Evolutionary conservation across 2,329 filamentous ascomycete species (phyloP), one percentile per base, ranked within the genome.

Genomic region (Pseudogymnoascus sp.): DNA sequence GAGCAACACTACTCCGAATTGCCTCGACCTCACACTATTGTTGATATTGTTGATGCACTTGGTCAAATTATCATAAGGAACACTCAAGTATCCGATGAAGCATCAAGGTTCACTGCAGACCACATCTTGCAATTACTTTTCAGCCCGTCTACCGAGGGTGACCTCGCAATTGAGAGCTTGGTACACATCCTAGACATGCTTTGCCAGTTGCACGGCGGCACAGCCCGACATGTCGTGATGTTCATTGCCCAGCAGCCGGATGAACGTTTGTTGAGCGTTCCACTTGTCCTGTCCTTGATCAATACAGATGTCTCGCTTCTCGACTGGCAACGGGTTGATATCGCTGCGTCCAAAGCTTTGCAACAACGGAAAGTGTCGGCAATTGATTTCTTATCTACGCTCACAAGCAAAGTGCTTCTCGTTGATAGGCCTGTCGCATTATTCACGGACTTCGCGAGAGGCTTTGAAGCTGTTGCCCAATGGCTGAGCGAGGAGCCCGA

Each of bases 401-500:
- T 97, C 45, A 79, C 96, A 65, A 88, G 94, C 66, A 83, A 90
- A 45, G 84, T 92, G 0, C 77, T 97, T 7, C 82, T 96, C 59
- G 89, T 85, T 67, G 89, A 92, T 58, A 85, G 87, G 48, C 90
- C 91, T 0, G 83, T 88, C 39, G 89, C 88, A 1, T 78, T 97
- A 58, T 89, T 91, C 68, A 87, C 92, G 1, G 92, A 97, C 74
- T 95, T 97, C 70, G 87, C 90, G 5, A 83, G 85, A 65, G 95
- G 90, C 62, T 80, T 96, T 61, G 87, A 93, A 66, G 88, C 86
- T 55, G 86, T 94, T 40, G 92, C 89, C 77, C 78, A 84, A 55
- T 96, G 92, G 91, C 83, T 96, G 35, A 78, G 79, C 5, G 89
- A 92, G 65, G 87, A 95, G 13, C 82, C 88, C 1, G 80, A 80